A percentile compares a stretch with the other conserved stretches of the same genome.
Evolutionary conservation across 1,284 basidiomycete species (phyloP).

Genomic region (Trametes versicolor): DNA sequence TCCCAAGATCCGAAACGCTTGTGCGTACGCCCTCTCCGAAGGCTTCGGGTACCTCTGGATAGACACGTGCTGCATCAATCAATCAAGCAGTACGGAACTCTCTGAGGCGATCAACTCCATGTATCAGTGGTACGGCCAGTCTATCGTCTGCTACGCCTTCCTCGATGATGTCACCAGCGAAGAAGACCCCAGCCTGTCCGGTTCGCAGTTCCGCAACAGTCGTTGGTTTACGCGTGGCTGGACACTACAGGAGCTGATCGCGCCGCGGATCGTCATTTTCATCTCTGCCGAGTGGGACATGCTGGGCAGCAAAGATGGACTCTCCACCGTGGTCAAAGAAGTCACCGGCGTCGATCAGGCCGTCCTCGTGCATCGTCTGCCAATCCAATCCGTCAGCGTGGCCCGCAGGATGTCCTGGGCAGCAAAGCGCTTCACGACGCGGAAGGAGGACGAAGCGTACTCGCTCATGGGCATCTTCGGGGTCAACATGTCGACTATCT

Average conservation of each 20-base stretch:
- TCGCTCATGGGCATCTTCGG: slow-evolving; percentile 1
- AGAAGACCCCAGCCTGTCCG: background rate
- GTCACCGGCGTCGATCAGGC: slow-evolving; percentile 24
- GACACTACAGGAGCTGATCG: slow-evolving; percentile 17
- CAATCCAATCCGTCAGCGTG: slow-evolving; percentile 14
- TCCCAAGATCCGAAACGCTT: background rate
- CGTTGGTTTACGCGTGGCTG: background rate
- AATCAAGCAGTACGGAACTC: background rate
- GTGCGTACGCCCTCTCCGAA: background rate
- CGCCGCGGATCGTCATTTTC: slow-evolving; percentile 21
- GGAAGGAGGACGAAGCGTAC: slow-evolving; percentile 1
- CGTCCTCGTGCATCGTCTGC: slow-evolving; percentile 12
- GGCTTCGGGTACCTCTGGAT: background rate
- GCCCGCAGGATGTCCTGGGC: background rate
- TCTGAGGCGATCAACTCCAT: background rate
- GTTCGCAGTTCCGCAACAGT: background rate
- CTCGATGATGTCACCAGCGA: background rate
- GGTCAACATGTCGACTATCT: background rate
- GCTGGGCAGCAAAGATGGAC: slow-evolving; percentile 19
- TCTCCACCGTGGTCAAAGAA: slow-evolving; percentile 21
- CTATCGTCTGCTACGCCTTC: slow-evolving; percentile 1
- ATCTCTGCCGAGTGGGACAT: slow-evolving; percentile 19
- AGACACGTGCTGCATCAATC: background rate
- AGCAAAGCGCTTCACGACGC: background rate
- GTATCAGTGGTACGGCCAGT: background rate